A percentile compares a stretch with the other conserved stretches of the same genome.
These are phyloP conservation scores for Zopfochytrium polystomum DNA, from an alignment of 371 early-diverging fungal genomes.

Conservation along the genomic window DNA sequence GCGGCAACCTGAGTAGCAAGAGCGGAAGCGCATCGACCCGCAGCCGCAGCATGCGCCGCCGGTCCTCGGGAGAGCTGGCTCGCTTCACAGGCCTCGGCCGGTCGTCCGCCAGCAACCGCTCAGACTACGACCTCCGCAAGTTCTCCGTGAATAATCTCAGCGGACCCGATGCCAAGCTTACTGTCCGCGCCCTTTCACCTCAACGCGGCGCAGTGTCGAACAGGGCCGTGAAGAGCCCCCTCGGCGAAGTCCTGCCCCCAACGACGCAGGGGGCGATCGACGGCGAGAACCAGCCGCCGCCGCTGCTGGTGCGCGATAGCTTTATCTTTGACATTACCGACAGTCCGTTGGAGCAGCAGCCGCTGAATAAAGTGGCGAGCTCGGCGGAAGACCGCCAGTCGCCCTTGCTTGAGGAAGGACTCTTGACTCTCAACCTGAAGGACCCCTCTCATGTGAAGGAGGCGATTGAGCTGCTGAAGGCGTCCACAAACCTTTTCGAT, in stretches of 20 bases:
- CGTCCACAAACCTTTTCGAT: constrained; percentile 75
- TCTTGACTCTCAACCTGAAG: constrained; percentile 63
- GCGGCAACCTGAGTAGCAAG: not conserved
- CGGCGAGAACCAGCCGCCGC: not conserved
- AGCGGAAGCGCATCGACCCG: not conserved
- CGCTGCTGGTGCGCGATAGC: not conserved
- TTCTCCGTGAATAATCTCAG: not conserved
- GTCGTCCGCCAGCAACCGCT: not conserved
- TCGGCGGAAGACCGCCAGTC: not conserved
- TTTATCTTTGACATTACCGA: not conserved
- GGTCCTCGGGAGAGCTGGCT: constrained; percentile 7
- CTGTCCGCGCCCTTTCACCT: not conserved
- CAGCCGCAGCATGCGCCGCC: constrained; percentile 14
- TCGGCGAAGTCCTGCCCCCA: not conserved
- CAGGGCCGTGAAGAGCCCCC: not conserved
- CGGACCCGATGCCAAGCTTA: not conserved
- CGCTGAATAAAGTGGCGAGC: not conserved
- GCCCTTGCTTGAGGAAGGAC: not conserved
- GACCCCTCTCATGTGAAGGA: constrained; percentile 63
- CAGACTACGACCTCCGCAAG: not conserved
- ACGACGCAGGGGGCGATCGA: not conserved
- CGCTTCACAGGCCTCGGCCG: not conserved
- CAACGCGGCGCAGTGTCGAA: not conserved
- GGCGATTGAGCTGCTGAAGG: constrained; percentile 62
- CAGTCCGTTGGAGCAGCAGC: not conserved